Base-by-base conservation (phyloP, 768 basidiomycete genomes). In the Tylopilus sp. region DNA sequence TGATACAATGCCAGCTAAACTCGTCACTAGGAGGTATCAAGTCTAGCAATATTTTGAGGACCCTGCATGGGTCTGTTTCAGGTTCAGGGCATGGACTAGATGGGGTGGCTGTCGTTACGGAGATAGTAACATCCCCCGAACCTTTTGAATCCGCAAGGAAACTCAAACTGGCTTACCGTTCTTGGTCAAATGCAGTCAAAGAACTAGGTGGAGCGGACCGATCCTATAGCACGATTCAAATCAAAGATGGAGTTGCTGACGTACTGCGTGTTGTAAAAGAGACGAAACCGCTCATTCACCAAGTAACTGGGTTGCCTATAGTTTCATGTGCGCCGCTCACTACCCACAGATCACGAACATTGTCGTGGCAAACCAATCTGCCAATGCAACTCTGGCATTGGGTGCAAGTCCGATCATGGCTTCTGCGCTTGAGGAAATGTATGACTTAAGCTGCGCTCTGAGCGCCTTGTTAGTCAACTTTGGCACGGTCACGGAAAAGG, bases 341-440 rank as follows among this genome's bases (percentile, higher is more conserved):
- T 38, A 22, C 44, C 28, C 21, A 6, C 50, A 94, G 91, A 93
- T 96, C 54, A 95, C 93, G 5, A 92, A 96, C 63, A 84, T 77
- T 19, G 93, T 97, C 16, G 92, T 92, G 28, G 82, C 85, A 19
- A 94, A 85, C 19, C 93, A 95, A 72, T 90, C 87, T 6, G 92
- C 93, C 21, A 97, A 96, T 64, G 80, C 88, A 2, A 96, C 93
- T 2, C 78, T 98, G 7, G 91, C 92, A 0, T 63, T 97, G 5
- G 88, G 89, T 17, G 92, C 85, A 14, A 93, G 90, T 54, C 95
- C 95, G 0, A 94, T 98, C 65, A 98, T 98, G 95, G 89, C 94
- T 3, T 86, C 89, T 19, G 83, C 86, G 22, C 78, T 86, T 1
- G 76, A 79, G 53, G 95, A 98, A 66, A 92, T 93, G 78, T 78